These are phyloP conservation scores for Kodamaea plutei DNA, from an alignment of 1,139 yeast genomes.

Conservation along the genomic window DNA sequence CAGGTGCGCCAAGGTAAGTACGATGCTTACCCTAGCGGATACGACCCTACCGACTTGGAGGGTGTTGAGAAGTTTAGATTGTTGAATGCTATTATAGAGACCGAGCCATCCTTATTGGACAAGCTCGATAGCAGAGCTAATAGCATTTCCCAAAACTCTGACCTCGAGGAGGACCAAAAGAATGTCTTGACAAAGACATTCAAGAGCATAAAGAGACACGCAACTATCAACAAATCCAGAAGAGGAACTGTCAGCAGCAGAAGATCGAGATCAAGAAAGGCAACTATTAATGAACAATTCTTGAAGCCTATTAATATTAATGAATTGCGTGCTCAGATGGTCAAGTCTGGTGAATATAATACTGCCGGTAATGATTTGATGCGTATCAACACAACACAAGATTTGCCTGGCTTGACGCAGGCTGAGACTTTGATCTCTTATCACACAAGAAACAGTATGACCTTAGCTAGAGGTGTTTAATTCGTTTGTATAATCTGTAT, in stretches of 20 bases:
- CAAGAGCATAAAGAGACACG: slow-evolving; percentile 31
- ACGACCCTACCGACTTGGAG: slow-evolving; percentile 55
- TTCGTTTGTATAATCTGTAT: no score
- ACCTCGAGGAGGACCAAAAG: slow-evolving; percentile 7
- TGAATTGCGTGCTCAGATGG: slow-evolving; percentile 41
- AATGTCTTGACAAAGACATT: slow-evolving; percentile 24
- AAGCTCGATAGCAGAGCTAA: slow-evolving; percentile 25
- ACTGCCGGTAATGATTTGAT: slow-evolving; percentile 30
- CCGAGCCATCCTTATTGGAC: slow-evolving; percentile 34
- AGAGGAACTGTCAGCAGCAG: slow-evolving; percentile 19
- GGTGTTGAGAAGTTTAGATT: slow-evolving; percentile 44
- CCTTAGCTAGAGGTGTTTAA: slow-evolving; percentile 1
- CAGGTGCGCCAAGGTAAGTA: slow-evolving; percentile 42
- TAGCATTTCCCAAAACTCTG: slow-evolving; percentile 9
- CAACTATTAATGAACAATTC: slow-evolving; percentile 31
- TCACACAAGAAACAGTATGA: slow-evolving; percentile 30
- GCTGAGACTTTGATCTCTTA: slow-evolving; percentile 47
- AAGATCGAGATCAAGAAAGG: slow-evolving; percentile 24
- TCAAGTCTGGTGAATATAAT: slow-evolving; percentile 34
- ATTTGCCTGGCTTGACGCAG: slow-evolving; percentile 47
- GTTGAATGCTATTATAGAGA: slow-evolving; percentile 30
- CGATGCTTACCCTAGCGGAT: slow-evolving; percentile 48
- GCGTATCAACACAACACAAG: slow-evolving; percentile 44
- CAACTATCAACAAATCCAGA: slow-evolving; percentile 8
- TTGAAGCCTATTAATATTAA: slow-evolving; percentile 34